Conservation (phyloP, 345 rosid genomes). For the Microthlaspi erraticum region DNA sequence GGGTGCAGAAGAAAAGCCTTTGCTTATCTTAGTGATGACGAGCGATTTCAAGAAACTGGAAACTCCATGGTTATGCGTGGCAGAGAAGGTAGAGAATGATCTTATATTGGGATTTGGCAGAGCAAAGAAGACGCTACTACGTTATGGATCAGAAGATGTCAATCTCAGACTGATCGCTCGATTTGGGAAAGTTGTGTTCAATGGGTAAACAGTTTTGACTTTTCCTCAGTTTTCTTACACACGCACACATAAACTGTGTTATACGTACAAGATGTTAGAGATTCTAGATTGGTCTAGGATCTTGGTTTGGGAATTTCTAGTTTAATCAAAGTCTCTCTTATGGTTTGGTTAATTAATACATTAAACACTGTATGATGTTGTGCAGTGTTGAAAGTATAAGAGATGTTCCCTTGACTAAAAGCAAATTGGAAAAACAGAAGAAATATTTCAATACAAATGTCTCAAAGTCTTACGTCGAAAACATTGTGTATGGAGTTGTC, state of each 20-base stretch:
- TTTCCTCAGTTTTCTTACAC: not conserved
- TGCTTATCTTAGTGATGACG: conserved; percentile 3
- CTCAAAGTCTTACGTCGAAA: conserved; percentile 51
- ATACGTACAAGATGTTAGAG: not conserved
- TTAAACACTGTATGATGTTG: not conserved
- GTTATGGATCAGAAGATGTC: conserved; percentile 21
- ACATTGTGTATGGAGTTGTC: conserved; percentile 47
- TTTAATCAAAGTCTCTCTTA: not conserved
- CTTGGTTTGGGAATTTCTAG: not conserved
- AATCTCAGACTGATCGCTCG: conserved; percentile 37
- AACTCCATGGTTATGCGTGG: conserved; percentile 31
- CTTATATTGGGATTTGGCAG: conserved; percentile 30
- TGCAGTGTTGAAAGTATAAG: conserved; percentile 35
- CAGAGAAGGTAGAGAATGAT: conserved; percentile 31
- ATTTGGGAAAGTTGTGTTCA: conserved; percentile 32
- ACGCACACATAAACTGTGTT: not conserved
- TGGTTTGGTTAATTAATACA: not conserved
- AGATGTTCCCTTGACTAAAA: conserved; percentile 42
- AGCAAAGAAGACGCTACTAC: conserved; percentile 22
- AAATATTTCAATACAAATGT: conserved; percentile 48
- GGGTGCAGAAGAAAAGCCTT: conserved; percentile 1
- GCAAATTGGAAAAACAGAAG: conserved; percentile 39
- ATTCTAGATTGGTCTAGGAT: not conserved
- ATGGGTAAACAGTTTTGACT: conserved; percentile 16
- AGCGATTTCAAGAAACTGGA: conserved; percentile 7